Conservation (phyloP, 805 yeast species). For the Ogataea nitratoaversa region DNA sequence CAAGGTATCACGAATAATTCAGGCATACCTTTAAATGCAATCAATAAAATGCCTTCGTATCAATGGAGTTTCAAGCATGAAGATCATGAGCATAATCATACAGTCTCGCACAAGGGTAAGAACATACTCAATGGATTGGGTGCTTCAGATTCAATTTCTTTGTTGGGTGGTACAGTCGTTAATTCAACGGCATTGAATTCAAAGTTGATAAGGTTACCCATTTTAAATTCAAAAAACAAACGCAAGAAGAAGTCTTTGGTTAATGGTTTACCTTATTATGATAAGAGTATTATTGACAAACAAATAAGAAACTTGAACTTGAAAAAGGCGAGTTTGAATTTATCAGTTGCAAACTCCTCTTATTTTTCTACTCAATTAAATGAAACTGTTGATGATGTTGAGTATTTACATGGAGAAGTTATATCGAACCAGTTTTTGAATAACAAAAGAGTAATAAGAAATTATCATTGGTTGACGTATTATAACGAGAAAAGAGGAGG, state of each 20-base stretch:
- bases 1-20: slow-evolving; percentile 32
- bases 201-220: slow-evolving; percentile 27
- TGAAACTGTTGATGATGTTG: slow-evolving; percentile 41
- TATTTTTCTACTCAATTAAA: slow-evolving; percentile 23
- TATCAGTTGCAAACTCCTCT: slow-evolving; percentile 24
- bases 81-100: slow-evolving; percentile 23
- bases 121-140: slow-evolving; percentile 24
- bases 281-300: slow-evolving; percentile 23
- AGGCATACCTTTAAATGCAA: slow-evolving; percentile 29
- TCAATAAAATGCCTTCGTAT: slow-evolving; percentile 32
- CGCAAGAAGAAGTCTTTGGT: slow-evolving; percentile 20
- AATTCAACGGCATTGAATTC: slow-evolving; percentile 24
- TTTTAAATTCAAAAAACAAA: slow-evolving; percentile 13
- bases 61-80: slow-evolving; percentile 31
- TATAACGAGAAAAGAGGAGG: slow-evolving; percentile 43
- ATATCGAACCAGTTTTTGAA: slow-evolving; percentile 41
- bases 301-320: slow-evolving; percentile 21
- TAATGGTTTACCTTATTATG: slow-evolving; percentile 43
- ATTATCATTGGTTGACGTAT: slow-evolving; percentile 45
- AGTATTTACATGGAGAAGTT: slow-evolving; percentile 46
- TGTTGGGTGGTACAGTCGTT: slow-evolving; percentile 23
- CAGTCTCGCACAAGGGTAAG: slow-evolving; percentile 19
- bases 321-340: slow-evolving; percentile 27
- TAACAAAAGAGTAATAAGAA: slow-evolving; percentile 37
- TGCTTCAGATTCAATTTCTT: slow-evolving; percentile 21